phyloP scores from a whole-genome alignment of 2,329 filamentous ascomycete species.

The Microcyclosporella mali region DNA sequence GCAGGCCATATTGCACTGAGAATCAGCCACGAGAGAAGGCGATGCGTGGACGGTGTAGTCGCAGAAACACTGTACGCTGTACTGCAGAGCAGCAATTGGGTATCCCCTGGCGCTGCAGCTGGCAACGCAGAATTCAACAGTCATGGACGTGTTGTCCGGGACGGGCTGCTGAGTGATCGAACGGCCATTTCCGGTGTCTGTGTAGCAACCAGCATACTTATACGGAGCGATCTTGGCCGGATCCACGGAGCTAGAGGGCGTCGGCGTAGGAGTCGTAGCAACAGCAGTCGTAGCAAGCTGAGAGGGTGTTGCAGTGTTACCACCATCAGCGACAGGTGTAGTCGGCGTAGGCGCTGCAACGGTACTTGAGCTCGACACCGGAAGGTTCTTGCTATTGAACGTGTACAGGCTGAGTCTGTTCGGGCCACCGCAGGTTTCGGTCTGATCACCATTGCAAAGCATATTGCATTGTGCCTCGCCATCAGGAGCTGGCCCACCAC shows the following conservation, averaged over 20 bases:
- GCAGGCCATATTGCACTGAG: slow-evolving; percentile 29
- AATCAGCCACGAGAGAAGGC: slow-evolving; percentile 16
- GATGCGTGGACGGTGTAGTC: slow-evolving; percentile 25
- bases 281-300: not conserved
- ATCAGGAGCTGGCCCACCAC: slow-evolving; percentile 20
- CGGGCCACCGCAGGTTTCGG: slow-evolving; percentile 26
- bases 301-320: not conserved
- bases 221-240: slow-evolving; percentile 17
- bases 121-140: slow-evolving; percentile 24
- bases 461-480: slow-evolving; percentile 25
- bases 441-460: slow-evolving; percentile 24
- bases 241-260: slow-evolving; percentile 23
- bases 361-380: slow-evolving; percentile 3
- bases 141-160: slow-evolving; percentile 15
- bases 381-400: slow-evolving; percentile 16
- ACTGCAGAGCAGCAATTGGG: slow-evolving; percentile 31
- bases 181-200: slow-evolving; percentile 20
- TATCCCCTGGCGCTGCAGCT: slow-evolving; percentile 27
- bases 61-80: slow-evolving; percentile 30
- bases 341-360: slow-evolving; percentile 13
- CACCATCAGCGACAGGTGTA: slow-evolving; percentile 1
- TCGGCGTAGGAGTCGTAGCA: slow-evolving; percentile 13
- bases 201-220: slow-evolving; percentile 24
- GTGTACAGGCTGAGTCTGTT: slow-evolving; percentile 27
- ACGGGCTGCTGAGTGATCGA: slow-evolving; percentile 10